Conservation (phyloP, 192 early-diverging fungal species). For the Coemansia brasiliensis region DNA sequence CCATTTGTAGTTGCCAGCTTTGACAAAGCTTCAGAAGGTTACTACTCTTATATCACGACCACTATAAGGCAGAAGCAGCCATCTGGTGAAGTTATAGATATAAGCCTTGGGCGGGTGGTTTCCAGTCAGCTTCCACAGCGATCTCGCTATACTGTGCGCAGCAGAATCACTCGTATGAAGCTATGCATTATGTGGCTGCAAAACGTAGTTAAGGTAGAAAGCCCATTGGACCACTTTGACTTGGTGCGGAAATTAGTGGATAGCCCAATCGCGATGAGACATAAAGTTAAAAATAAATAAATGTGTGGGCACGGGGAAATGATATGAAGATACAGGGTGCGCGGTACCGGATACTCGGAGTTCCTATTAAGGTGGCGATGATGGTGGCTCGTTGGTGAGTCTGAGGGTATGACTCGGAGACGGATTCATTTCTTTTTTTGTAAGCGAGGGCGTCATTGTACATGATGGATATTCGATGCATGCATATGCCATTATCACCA, state of each 20-base stretch:
- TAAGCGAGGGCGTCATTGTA: too few species aligned
- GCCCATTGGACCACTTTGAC: constrained; percentile 17
- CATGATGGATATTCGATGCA: too few species aligned
- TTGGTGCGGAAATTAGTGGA: constrained; percentile 27
- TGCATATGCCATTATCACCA: too few species aligned
- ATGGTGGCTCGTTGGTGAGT: too few species aligned
- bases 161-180: constrained; percentile 13
- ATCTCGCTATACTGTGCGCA: constrained; percentile 1
- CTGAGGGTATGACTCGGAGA: too few species aligned
- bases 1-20: constrained; percentile 15
- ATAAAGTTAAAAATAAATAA: background rate
- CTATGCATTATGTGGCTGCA: constrained; percentile 22
- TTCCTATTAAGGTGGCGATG: too few species aligned
- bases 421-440: too few species aligned
- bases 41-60: background rate
- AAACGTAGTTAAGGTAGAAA: constrained; percentile 9
- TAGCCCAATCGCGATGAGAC: constrained; percentile 10
- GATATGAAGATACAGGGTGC: too few species aligned
- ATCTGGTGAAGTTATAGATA: background rate
- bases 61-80: constrained; percentile 5
- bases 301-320: background rate
- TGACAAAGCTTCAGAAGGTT: background rate
- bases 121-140: constrained; percentile 7
- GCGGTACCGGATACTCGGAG: too few species aligned
- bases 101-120: constrained; percentile 26